A percentile compares a stretch with the other conserved stretches of the same genome.
phyloP scores from a whole-genome alignment of 1,139 yeast species.

The Barnettozyma hawaiiensis region DNA sequence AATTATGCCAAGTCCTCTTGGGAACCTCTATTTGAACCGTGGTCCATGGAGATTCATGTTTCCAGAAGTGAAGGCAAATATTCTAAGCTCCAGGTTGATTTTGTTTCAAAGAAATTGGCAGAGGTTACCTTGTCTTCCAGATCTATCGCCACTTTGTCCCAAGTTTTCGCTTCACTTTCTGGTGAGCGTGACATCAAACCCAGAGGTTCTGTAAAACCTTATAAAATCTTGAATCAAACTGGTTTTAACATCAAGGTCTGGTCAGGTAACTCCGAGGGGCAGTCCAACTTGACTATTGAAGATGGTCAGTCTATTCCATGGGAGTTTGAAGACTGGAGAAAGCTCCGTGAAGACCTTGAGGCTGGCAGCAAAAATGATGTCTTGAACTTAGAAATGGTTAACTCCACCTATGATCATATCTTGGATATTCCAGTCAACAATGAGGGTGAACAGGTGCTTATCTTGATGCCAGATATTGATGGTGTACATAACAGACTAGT shows the following conservation, averaged over 20 bases:
- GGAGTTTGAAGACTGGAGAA: slow-evolving; percentile 95
- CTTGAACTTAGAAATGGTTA: slow-evolving; percentile 55
- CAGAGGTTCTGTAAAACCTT: slow-evolving; percentile 81
- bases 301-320: slow-evolving; percentile 60
- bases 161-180: slow-evolving; percentile 53
- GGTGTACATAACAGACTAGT: slow-evolving; percentile 69
- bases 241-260: slow-evolving; percentile 77
- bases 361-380: slow-evolving; percentile 56
- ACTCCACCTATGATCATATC: slow-evolving; percentile 50
- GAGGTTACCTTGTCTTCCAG: slow-evolving; percentile 81
- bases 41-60: slow-evolving; percentile 76
- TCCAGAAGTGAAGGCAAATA: slow-evolving; percentile 37
- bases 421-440: slow-evolving; percentile 60
- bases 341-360: slow-evolving; percentile 72
- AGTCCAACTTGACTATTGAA: slow-evolving; percentile 36
- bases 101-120: slow-evolving; percentile 68
- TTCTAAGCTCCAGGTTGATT: slow-evolving; percentile 42
- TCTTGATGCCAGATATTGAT: slow-evolving; percentile 55
- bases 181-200: slow-evolving; percentile 52
- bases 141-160: slow-evolving; percentile 71
- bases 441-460: slow-evolving; percentile 79
- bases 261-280: slow-evolving; percentile 43
- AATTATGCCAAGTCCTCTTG: slow-evolving; percentile 90
- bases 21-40: slow-evolving; percentile 92
- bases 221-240: slow-evolving; percentile 74